Conservation (phyloP, 2,329 filamentous ascomycete species). For the Plenodomus biglobosus region DNA sequence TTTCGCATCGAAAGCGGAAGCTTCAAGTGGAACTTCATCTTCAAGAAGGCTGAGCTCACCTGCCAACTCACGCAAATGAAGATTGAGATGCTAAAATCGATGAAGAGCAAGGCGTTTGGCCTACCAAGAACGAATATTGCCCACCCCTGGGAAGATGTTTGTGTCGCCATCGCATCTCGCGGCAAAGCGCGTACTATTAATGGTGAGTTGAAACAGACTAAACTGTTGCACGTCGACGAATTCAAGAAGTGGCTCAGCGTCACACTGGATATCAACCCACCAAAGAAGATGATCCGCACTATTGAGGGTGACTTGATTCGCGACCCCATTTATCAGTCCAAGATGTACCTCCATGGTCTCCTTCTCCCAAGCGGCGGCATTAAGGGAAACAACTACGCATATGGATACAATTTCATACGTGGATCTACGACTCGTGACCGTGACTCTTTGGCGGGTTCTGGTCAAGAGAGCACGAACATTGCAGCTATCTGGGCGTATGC, state of each 20-base stretch:
- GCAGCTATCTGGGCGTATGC: constrained; percentile 7
- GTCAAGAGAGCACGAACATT: constrained; percentile 1
- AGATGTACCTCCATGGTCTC: constrained; percentile 14
- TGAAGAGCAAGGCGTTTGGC: background rate
- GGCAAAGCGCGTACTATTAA: background rate
- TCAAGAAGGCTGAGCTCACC: constrained; percentile 3
- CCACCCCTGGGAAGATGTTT: constrained; percentile 17
- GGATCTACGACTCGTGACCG: constrained; percentile 12
- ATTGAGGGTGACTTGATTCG: constrained; percentile 9
- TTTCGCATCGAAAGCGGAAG: constrained; percentile 9
- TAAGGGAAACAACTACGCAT: constrained; percentile 1
- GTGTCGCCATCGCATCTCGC: constrained; percentile 9
- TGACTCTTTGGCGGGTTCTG: background rate
- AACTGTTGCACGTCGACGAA: constrained; percentile 5
- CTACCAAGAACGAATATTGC: constrained; percentile 1
- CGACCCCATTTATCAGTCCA: constrained; percentile 2
- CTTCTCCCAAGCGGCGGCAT: constrained; percentile 5
- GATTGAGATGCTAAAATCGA: background rate
- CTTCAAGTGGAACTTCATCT: constrained; percentile 9
- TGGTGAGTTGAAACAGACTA: background rate
- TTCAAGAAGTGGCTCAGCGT: constrained; percentile 6
- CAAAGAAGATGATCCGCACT: constrained; percentile 4
- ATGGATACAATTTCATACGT: constrained; percentile 15
- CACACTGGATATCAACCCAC: constrained; percentile 9
- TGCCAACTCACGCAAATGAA: constrained; percentile 9